Conservation (phyloP, 1,139 yeast species). For the Petasospora rhodanensis region DNA sequence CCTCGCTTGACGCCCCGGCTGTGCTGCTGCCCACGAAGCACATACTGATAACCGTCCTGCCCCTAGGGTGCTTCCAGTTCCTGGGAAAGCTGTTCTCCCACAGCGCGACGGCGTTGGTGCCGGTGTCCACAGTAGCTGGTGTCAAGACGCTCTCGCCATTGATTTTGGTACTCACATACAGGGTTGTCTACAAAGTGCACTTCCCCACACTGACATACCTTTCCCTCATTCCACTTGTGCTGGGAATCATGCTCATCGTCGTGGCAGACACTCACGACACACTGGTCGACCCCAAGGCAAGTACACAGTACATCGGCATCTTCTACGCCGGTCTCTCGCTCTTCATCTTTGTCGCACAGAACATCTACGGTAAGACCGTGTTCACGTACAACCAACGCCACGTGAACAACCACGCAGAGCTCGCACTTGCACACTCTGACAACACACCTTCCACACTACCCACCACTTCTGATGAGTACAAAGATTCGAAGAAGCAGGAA, state of each 20-base stretch:
- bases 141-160: slow-evolving; percentile 89
- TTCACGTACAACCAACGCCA: slow-evolving; percentile 47
- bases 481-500: slow-evolving; percentile 19
- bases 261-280: slow-evolving; percentile 34
- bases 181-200: slow-evolving; percentile 50
- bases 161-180: slow-evolving; percentile 74
- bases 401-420: slow-evolving; percentile 21
- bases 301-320: slow-evolving; percentile 58
- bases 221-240: slow-evolving; percentile 62
- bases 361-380: slow-evolving; percentile 85
- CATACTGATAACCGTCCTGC: slow-evolving; percentile 68
- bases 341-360: slow-evolving; percentile 85
- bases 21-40: slow-evolving; percentile 34
- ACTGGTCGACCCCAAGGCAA: slow-evolving; percentile 24
- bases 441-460: too few relatives aligned
- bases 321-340: slow-evolving; percentile 76
- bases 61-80: slow-evolving; percentile 90
- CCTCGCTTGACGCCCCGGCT: slow-evolving; percentile 18
- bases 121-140: slow-evolving; percentile 91
- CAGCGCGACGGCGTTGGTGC: slow-evolving; percentile 84
- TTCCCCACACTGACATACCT: slow-evolving; percentile 60
- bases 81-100: slow-evolving; percentile 89
- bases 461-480: slow-evolving; percentile 1
- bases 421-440: slow-evolving; percentile 19
- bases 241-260: slow-evolving; percentile 49